Base-by-base conservation (phyloP, 1,284 basidiomycete species). In the Apiotrichum gracile region DNA sequence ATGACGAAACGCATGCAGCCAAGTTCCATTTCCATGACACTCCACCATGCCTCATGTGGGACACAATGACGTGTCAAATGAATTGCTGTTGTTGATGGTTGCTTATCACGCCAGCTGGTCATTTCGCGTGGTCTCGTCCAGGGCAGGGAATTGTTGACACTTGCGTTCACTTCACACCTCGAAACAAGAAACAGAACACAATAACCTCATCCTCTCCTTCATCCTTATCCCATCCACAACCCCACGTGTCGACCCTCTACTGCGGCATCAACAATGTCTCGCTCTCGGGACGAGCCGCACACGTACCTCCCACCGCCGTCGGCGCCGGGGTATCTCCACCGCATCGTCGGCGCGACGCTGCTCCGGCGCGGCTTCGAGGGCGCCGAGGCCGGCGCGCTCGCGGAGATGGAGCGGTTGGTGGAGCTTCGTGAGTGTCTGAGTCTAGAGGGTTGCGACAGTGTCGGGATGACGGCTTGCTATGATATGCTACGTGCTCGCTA, bases 351-450 rank as follows among this genome's bases (percentile, higher is more conserved):
- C 22, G 25, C 42, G 7, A 55, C 67, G 10, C 47, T 71, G 13
- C 52, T 59, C 14, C 61, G 65, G 17, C 53, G 52, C 21, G 71
- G 71, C 1, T 69, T 70, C 29, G 64, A 70, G 21, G 65, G 60
- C 5, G 70, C 68, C 2, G 70, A 73, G 58, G 66, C 69, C 10
- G 71, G 71, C 9, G 70, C 68, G 6, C 40, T 73, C 3, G 53
- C 58, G 2, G 71, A 73, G 57, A 67, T 72, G 42, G 71, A 72
- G 48, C 46, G 68, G 25, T 38, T 72, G 45, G 49, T 73, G 0
- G 68, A 71, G 46, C 52, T 55, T 21, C 70, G 71, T 73, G 47
- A 60, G 71, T 31, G n/a, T n/a, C n/a, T n/a, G n/a, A n/a, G n/a
- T n/a, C n/a, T n/a, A n/a, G n/a, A n/a, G n/a, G n/a, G n/a, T n/a